Base-by-base conservation (phyloP, 2,329 filamentous ascomycete species). In the Orbilia oligospora region DNA sequence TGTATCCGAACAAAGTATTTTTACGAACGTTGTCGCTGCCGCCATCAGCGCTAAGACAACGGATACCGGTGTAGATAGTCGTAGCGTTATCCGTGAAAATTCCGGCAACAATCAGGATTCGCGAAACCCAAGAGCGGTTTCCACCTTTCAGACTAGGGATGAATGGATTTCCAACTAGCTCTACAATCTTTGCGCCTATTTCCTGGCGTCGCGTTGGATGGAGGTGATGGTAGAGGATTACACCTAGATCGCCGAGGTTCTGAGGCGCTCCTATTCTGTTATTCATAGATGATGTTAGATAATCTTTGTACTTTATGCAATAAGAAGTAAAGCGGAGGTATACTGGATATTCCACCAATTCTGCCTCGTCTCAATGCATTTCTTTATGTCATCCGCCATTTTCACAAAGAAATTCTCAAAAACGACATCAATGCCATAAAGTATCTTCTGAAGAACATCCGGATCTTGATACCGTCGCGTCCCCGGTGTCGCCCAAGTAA, bases 341-440 rank as follows among this genome's bases (percentile, higher is more conserved):
- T 18, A 77, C 73, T 77, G 73, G 8, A 77, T 53, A 24, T 53
- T 46, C 73, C 73, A 77, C 73, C 73, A 77, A 53, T 77, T 77
- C 8, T 61, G 10, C 14, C 73, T 27, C 3, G 48, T 46, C 36
- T 63, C 44, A 5, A 77, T 51, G n/a, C 38, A 44, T 8, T 46
- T n/a, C 22, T 71, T 55, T 27, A 77, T 63, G n/a, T 66, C 58
- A 10, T 69, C 22, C 20, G 49, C 66, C n/a, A 33, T 46, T n/a
- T 20, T 30, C 1, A 71, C 30, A n/a, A 53, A 71, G 10, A 68
- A 41, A 9, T 30, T 53, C 2, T 71, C 44, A 38, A 53, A 53
- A 9, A 56, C 44, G 20, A 70, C 53, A 41, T 77, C 73, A 10
- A 77, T n/a, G 0, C 67, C 73, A 10, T 36, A 22, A n/a, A 77